These are phyloP conservation scores for Hypocrella siamensis DNA, from an alignment of 2,329 filamentous ascomycete genomes.

Conservation along the genomic window DNA sequence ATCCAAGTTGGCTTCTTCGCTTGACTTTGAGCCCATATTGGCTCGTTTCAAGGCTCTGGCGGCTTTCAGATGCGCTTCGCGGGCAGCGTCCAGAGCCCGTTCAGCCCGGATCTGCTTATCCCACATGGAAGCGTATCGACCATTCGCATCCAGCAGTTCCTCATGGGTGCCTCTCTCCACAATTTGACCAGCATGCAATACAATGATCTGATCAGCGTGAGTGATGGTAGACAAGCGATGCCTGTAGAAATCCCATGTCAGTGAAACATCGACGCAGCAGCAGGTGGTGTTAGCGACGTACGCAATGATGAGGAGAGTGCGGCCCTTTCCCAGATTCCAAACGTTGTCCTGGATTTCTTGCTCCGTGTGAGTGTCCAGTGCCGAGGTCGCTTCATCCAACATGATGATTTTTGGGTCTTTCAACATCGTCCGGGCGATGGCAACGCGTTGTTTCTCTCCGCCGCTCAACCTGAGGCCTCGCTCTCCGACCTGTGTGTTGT, in stretches of 20 bases:
- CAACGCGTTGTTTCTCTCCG: constrained; percentile 85
- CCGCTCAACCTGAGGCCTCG: constrained; percentile 75
- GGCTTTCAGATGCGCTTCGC: constrained; percentile 19
- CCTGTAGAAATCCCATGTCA: constrained; percentile 17
- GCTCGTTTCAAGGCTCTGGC: constrained; percentile 27
- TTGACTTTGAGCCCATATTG: constrained; percentile 25
- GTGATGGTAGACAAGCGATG: constrained; percentile 78
- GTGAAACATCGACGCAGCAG: constrained; percentile 2
- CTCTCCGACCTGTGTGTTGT: constrained; percentile 82
- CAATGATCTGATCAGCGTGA: constrained; percentile 71
- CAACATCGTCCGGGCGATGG: constrained; percentile 82
- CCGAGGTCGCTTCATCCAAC: constrained; percentile 84
- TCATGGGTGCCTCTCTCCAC: constrained; percentile 67
- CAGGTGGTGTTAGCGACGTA: constrained; percentile 28
- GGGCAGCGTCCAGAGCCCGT: constrained; percentile 31
- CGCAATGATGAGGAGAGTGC: constrained; percentile 91
- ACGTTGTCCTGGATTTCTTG: constrained; percentile 85
- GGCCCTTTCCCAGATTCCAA: constrained; percentile 63
- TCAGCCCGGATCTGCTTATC: constrained; percentile 73
- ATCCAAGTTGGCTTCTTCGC: constrained; percentile 24
- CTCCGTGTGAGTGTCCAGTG: constrained; percentile 81
- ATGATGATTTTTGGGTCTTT: constrained; percentile 88
- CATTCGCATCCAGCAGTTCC: constrained; percentile 53
- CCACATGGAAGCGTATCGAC: constrained; percentile 77
- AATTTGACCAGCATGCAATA: constrained; percentile 61